Base-by-base conservation (phyloP, 1,284 basidiomycete genomes). In the Vanrija sp. region DNA sequence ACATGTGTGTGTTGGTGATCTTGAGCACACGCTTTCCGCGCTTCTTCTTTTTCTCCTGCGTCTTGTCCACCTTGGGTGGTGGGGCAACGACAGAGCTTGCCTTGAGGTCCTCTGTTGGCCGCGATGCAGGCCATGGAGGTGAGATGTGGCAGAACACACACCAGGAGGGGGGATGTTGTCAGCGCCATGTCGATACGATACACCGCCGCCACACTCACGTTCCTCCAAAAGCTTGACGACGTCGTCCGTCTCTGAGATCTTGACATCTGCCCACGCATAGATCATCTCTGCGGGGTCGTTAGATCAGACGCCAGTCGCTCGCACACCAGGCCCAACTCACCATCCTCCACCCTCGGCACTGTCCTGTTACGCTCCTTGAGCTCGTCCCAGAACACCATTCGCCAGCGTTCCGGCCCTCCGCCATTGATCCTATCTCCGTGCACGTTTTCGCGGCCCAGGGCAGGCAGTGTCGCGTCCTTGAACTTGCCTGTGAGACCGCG, bases 1-100 rank as follows among this genome's bases (percentile, higher is more conserved):
- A 69, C 73, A 76, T 72, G 59, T 76, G 75, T 19, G 67, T 67
- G 50, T 76, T 76, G 23, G 73, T 75, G 46, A 76, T 68, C 65
- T 75, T 75, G 56, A 74, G 58, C 1, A 64, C 59, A 10, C 67
- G 58, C n/a, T 49, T 50, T 3, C 61, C 51, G 20, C 54, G 59
- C 54, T 65, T 67, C 61, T 69, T 67, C 64, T 74, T 75, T 64
- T 74, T 73, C 53, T 64, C 64, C 35, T 53, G 54, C 12, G 63
- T 41, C 15, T 53, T 55, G 35, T 54, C 56, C 36, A 59, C 51
- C 57, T 68, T 66, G 59, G 65, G 67, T 56, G 71, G 69, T 46
- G 59, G 62, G 22, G 57, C 51, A 4, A 64, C 51, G 16, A 57
- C 57, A 3, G 65, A 63, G 46, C 54, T 63, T 15, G 69, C 63